Evolutionary conservation across 805 yeast genomes (phyloP).

Genomic region (Kodamaea kaohsiungensis): DNA sequence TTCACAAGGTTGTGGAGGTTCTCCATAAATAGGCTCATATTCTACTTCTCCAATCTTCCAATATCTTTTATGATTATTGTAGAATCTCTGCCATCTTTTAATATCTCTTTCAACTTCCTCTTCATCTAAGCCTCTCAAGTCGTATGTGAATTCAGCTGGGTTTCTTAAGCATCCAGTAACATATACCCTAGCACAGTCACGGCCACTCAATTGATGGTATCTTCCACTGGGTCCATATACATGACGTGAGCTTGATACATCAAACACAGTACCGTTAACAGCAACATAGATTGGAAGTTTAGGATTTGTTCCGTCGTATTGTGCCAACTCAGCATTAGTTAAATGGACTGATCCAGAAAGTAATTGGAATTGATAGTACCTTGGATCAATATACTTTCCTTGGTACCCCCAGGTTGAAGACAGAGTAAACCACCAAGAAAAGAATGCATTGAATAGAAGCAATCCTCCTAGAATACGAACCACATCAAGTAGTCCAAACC

Average conservation of each 20-base stretch:
- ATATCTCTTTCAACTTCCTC: conserved; percentile 41
- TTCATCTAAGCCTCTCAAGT: conserved; percentile 59
- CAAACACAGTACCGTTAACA: conserved; percentile 61
- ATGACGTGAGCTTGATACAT: conserved; percentile 52
- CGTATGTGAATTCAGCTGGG: conserved; percentile 60
- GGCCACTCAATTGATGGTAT: conserved; percentile 60
- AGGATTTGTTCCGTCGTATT: conserved; percentile 52
- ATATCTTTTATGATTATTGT: conserved; percentile 45
- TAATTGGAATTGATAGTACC: conserved; percentile 36
- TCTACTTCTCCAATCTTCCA: conserved; percentile 63
- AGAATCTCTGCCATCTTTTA: conserved; percentile 54
- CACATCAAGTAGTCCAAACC: conserved; percentile 40
- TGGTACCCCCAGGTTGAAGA: conserved; percentile 61
- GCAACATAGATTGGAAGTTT: conserved; percentile 57
- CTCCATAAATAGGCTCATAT: conserved; percentile 46
- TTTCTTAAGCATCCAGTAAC: conserved; percentile 67
- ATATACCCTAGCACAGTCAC: conserved; percentile 67
- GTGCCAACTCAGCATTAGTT: conserved; percentile 47
- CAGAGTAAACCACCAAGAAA: conserved; percentile 61
- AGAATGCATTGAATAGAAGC: conserved; percentile 44
- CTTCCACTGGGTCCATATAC: conserved; percentile 63
- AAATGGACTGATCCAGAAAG: conserved; percentile 25
- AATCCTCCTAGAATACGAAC: conserved; percentile 48
- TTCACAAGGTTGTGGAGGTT: conserved; percentile 52
- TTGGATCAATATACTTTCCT: conserved; percentile 48